Percentiles rank a stretch among this genome's conserved stretches.
phyloP scores from a whole-genome alignment of 2,329 filamentous ascomycete species.

The Colletotrichum limetticola region DNA sequence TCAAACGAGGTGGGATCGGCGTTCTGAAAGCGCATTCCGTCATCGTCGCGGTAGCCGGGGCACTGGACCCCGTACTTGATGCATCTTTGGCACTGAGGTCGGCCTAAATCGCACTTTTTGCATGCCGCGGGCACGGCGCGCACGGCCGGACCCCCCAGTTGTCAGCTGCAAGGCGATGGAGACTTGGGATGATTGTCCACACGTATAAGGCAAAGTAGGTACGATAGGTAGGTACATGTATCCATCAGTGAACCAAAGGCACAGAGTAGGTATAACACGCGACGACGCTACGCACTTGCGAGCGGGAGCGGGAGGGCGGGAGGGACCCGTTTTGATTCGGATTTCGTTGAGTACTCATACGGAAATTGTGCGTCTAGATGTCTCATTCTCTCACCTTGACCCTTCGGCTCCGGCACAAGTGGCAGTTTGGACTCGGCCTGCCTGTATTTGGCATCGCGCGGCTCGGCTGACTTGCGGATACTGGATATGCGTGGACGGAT shows the following conservation, averaged over 20 bases:
- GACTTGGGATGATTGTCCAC: neutral
- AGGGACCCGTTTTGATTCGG: neutral
- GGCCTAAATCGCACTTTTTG: slow-evolving; percentile 50
- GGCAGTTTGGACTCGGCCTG: slow-evolving; percentile 52
- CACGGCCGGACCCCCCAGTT: neutral
- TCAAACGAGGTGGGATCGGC: slow-evolving; percentile 40
- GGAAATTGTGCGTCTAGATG: neutral
- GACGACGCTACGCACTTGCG: neutral
- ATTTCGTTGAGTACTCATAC: neutral
- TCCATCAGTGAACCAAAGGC: neutral
- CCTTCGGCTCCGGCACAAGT: slow-evolving; percentile 51
- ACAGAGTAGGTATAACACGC: neutral
- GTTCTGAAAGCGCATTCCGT: slow-evolving; percentile 53
- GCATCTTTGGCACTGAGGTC: slow-evolving; percentile 52
- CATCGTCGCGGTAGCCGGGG: slow-evolving; percentile 51
- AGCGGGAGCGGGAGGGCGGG: neutral
- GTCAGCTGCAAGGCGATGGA: neutral
- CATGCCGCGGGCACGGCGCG: neutral
- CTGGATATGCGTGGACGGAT: neutral
- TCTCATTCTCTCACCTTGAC: slow-evolving; percentile 48
- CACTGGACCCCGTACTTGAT: slow-evolving; percentile 52
- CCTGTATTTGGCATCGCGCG: slow-evolving; percentile 52
- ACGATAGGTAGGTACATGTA: neutral
- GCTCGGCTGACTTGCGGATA: neutral
- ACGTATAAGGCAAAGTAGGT: neutral